phyloP scores from a whole-genome alignment of 139 green algal species.

The Chlorella sp. region DNA sequence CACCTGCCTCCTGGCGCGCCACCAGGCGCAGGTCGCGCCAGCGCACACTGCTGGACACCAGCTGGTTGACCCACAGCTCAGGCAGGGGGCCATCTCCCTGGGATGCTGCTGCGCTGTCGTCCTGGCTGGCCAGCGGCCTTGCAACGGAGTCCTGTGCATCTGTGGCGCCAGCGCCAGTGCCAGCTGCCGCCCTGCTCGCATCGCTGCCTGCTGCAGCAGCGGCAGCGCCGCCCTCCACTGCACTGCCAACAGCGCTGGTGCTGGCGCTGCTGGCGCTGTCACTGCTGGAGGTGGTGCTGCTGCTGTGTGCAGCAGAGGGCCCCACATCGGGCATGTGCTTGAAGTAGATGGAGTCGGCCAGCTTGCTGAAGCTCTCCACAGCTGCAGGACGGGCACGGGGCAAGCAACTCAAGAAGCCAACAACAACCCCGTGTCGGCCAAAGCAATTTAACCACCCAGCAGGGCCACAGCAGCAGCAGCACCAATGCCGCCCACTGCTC shows the following conservation, averaged over 20 bases:
- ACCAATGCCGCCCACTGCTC: too few relatives aligned
- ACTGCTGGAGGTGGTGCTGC: background rate
- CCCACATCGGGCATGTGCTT: background rate
- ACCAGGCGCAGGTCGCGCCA: constrained; percentile 33
- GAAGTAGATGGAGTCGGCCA: constrained; percentile 78
- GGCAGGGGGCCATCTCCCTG: background rate
- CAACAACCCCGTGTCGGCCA: too few relatives aligned
- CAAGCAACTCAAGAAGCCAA: too few relatives aligned
- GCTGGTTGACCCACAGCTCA: constrained; percentile 54
- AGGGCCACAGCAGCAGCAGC: too few relatives aligned
- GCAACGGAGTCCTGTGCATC: background rate
- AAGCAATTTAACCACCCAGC: too few relatives aligned
- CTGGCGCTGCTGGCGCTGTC: too few relatives aligned
- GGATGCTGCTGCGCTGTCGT: too few relatives aligned
- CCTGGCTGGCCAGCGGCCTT: too few relatives aligned
- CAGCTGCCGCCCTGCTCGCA: background rate
- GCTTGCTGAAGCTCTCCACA: constrained; percentile 72
- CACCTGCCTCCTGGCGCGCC: constrained; percentile 25
- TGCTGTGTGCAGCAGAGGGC: background rate
- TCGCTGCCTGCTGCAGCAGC: background rate
- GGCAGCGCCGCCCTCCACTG: background rate
- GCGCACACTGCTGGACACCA: constrained; percentile 39
- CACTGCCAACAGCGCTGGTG: too few relatives aligned
- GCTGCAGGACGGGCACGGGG: too few relatives aligned
- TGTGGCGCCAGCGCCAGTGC: background rate